Base-by-base conservation (phyloP, 768 basidiomycete genomes). In the Baorangia bicolor region DNA sequence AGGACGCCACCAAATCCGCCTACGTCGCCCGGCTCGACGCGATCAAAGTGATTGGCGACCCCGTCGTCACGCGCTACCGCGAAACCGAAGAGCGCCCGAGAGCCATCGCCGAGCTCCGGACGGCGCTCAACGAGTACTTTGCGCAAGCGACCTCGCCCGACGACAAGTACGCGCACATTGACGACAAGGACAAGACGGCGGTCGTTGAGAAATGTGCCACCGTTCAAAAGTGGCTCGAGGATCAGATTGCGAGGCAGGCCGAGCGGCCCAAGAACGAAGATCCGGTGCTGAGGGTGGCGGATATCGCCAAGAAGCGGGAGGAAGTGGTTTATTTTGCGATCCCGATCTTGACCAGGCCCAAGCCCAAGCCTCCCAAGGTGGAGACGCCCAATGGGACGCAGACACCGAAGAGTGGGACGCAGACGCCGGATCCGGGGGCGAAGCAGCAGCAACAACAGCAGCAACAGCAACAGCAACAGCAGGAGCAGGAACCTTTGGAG, bases 1-100 rank as follows among this genome's bases (percentile, higher is more conserved):
- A 98, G 75, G 94, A 98, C 55, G 92, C 96, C 35, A 84, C 83
- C 68, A 99, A 98, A 75, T 96, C 93, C 0, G 90, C 88, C n/a
- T 98, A 99, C 74, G 87, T 93, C 63, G 61, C 79, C 33, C 87
- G 88, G 51, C 84, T 98, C 56, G 91, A 94, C 60, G 76, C 78
- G 4, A 86, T 97, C 72, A 93, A 95, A 74, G 81, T 74, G 42
- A 78, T 94, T 60, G 94, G 94, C 28, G 92, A 94, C 78, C 91
- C 90, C 44, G 85, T 98, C 76, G 78, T 84, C 54, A 78, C 84
- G 73, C 90, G 96, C 45, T 91, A 81, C 79, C 84, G 81, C 62
- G 95, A 98, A 73, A 55, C 77, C 49, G 94, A 98, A 60, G 88
- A 90, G 27, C 86, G 96, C 58, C 84, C 85, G 33, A 78, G 77